phyloP scores from a whole-genome alignment of 768 basidiomycete species.

The Suillus paluster region DNA sequence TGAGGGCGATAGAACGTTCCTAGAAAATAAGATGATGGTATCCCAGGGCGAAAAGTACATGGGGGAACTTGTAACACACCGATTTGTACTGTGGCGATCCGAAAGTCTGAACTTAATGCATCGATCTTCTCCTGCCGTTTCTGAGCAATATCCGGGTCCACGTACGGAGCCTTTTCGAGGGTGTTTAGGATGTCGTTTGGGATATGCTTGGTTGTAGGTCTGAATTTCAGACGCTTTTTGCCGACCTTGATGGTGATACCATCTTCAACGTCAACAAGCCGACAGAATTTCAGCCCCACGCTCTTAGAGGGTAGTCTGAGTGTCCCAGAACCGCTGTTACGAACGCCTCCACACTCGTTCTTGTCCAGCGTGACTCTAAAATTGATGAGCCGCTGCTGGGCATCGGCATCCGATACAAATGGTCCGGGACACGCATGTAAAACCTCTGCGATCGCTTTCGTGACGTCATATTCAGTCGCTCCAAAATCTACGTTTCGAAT shows the following conservation, averaged over 20 bases:
- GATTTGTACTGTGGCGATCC: conserved; percentile 68
- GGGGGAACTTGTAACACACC: conserved; percentile 55
- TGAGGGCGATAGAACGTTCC: conserved; percentile 33
- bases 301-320: conserved; percentile 32
- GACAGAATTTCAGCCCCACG: conserved; percentile 52
- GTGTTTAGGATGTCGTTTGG: conserved; percentile 30
- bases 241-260: conserved; percentile 45
- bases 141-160: conserved; percentile 57
- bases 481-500: conserved; percentile 39
- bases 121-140: conserved; percentile 48
- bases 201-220: conserved; percentile 13
- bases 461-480: conserved; percentile 59
- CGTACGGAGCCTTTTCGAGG: conserved; percentile 58
- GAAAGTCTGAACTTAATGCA: conserved; percentile 51
- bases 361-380: conserved; percentile 62
- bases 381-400: conserved; percentile 47
- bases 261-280: conserved; percentile 40
- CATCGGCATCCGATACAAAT: conserved; percentile 26
- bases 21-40: conserved; percentile 10
- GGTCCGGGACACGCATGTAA: conserved; percentile 49
- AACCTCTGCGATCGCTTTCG: conserved; percentile 54
- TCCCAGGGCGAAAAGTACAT: neutral
- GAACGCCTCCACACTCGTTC: conserved; percentile 51
- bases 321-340: conserved; percentile 58
- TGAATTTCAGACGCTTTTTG: conserved; percentile 44